These are phyloP conservation scores for Nyssa sinensis DNA, from an alignment of 148 eudicot genomes.

Conservation along the genomic window DNA sequence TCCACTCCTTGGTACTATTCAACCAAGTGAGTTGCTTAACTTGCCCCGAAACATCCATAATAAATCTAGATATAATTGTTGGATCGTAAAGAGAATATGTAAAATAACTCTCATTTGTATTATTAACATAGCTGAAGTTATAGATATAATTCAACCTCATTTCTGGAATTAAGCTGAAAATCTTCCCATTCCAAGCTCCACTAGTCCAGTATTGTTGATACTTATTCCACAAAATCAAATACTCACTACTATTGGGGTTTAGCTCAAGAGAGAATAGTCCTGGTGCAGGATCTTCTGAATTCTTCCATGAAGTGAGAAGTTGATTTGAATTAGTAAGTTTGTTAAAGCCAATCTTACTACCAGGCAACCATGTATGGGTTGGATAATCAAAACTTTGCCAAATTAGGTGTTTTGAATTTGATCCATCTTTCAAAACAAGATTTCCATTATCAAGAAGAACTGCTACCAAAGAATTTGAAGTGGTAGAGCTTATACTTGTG, in stretches of 20 bases:
- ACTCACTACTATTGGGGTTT: constrained; percentile 28
- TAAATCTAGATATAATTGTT: constrained; percentile 42
- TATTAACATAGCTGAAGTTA: constrained; percentile 47
- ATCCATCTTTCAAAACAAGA: constrained; percentile 34
- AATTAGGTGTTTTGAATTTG: constrained; percentile 14
- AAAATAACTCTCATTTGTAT: constrained; percentile 55
- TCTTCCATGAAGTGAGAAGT: constrained; percentile 49
- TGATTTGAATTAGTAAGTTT: constrained; percentile 21
- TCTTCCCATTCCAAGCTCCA: constrained; percentile 46
- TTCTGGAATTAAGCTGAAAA: constrained; percentile 53
- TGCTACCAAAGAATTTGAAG: constrained; percentile 28
- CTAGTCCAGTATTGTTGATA: constrained; percentile 33
- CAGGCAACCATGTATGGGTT: constrained; percentile 53
- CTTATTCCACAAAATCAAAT: constrained; percentile 42
- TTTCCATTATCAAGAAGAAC: constrained; percentile 50
- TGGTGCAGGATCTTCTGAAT: constrained; percentile 42
- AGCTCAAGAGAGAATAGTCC: constrained; percentile 49
- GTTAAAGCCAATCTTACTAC: constrained; percentile 36
- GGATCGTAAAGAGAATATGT: constrained; percentile 34
- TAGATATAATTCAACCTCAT: constrained; percentile 47
- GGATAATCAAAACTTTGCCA: constrained; percentile 59
- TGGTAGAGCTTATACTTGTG: constrained; percentile 23
- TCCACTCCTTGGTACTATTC: constrained; percentile 35
- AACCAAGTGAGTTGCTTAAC: constrained; percentile 42
- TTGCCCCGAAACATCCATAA: constrained; percentile 58